Evolutionary conservation across 1,139 yeast genomes (phyloP).

Genomic region (Candida tropicalis): DNA sequence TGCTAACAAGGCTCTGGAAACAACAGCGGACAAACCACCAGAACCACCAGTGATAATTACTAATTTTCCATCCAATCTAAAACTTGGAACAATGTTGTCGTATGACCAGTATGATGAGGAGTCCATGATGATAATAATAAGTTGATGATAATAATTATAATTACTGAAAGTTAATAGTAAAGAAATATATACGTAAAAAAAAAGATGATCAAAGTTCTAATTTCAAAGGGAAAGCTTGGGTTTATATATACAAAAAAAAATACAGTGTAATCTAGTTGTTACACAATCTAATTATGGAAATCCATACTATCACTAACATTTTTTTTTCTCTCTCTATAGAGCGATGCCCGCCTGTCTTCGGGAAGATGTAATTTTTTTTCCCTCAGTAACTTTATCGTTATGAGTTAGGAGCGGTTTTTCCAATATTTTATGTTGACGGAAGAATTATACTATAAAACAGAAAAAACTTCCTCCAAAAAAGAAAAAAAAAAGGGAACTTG

Average conservation of each 20-base stretch:
- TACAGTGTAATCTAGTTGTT: not conserved
- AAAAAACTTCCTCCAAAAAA: not conserved
- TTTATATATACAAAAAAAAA: not conserved
- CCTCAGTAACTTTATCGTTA: not conserved
- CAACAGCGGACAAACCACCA: conserved; percentile 72
- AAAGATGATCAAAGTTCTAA: not conserved
- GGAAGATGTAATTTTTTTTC: conserved; percentile 3
- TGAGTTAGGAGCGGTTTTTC: not conserved
- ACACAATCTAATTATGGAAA: not conserved
- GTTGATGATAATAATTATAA: no score
- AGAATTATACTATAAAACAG: not conserved
- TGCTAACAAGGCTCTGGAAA: conserved; percentile 69
- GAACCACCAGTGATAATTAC: conserved; percentile 83
- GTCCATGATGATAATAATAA: conserved; percentile 21
- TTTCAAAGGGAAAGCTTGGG: not conserved
- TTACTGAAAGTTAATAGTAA: no score
- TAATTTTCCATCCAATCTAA: conserved; percentile 69
- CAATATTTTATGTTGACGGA: not conserved
- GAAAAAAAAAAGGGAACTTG: no score
- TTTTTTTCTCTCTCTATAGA: no score
- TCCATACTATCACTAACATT: no score
- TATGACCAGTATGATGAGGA: conserved; percentile 26
- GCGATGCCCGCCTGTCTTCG: conserved; percentile 3
- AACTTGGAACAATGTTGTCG: conserved; percentile 53
- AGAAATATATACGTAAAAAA: not conserved